These are phyloP conservation scores for Phytopythium vexans DNA, from an alignment of 352 stramenopile species.

Conservation along the genomic window DNA sequence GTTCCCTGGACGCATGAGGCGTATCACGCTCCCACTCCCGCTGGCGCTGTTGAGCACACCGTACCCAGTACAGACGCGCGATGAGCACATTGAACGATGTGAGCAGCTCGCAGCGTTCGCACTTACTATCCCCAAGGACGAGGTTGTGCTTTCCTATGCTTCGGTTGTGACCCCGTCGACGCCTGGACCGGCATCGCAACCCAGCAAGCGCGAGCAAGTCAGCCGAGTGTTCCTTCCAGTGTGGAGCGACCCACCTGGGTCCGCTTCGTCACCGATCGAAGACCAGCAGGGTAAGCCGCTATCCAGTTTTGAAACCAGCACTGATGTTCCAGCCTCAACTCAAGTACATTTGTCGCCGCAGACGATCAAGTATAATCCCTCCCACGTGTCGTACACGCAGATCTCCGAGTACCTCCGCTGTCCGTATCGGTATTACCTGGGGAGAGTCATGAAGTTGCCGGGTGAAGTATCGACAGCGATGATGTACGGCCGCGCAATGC, in stretches of 20 bases:
- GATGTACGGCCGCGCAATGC: slow-evolving; percentile 70
- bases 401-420: slow-evolving; percentile 79
- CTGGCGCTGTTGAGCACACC: slow-evolving; percentile 46
- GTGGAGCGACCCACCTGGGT: slow-evolving; percentile 9
- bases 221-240: slow-evolving; percentile 30
- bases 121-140: slow-evolving; percentile 14
- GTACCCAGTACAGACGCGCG: slow-evolving; percentile 53
- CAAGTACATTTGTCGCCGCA: too few relatives aligned
- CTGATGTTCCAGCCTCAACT: neutral
- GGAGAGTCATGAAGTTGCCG: slow-evolving; percentile 58
- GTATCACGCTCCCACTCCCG: slow-evolving; percentile 58
- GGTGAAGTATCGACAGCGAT: slow-evolving; percentile 49
- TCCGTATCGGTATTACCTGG: slow-evolving; percentile 75
- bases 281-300: neutral
- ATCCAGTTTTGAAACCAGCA: too few relatives aligned
- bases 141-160: slow-evolving; percentile 58
- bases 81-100: slow-evolving; percentile 40
- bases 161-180: slow-evolving; percentile 13
- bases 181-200: slow-evolving; percentile 1
- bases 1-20: slow-evolving; percentile 72
- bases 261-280: neutral
- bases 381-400: slow-evolving; percentile 79
- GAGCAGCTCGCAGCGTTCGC: slow-evolving; percentile 45
- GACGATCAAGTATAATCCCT: slow-evolving; percentile 30
- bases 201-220: slow-evolving; percentile 27